phyloP scores from a whole-genome alignment of 2,329 filamentous ascomycete genomes.

The Talaromyces amestolkiae region DNA sequence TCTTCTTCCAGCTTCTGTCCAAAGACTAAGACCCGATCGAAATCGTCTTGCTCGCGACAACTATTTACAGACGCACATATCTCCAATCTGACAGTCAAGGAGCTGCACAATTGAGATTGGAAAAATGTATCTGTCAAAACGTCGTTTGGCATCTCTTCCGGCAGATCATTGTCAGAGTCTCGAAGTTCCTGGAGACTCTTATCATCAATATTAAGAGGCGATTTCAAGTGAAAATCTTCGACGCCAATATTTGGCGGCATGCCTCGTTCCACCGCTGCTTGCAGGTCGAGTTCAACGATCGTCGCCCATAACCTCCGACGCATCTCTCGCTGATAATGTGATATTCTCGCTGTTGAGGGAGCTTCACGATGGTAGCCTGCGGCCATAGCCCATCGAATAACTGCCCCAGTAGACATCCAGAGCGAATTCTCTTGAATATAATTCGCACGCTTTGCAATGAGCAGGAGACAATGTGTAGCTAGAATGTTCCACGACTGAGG shows the following conservation, averaged over 20 bases:
- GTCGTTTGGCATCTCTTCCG: slow-evolving; percentile 27
- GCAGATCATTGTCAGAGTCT: slow-evolving; percentile 24
- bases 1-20: slow-evolving; percentile 26
- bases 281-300: slow-evolving; percentile 57
- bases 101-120: slow-evolving; percentile 30
- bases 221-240: slow-evolving; percentile 48
- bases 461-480: slow-evolving; percentile 4
- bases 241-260: slow-evolving; percentile 49
- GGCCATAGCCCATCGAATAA: slow-evolving; percentile 54
- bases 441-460: slow-evolving; percentile 11
- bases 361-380: slow-evolving; percentile 52
- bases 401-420: slow-evolving; percentile 48
- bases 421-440: not conserved
- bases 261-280: slow-evolving; percentile 55
- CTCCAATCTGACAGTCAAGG: slow-evolving; percentile 20
- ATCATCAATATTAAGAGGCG: slow-evolving; percentile 55
- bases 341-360: slow-evolving; percentile 33
- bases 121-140: slow-evolving; percentile 39
- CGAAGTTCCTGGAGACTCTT: slow-evolving; percentile 43
- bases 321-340: slow-evolving; percentile 45
- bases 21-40: slow-evolving; percentile 23
- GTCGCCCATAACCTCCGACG: slow-evolving; percentile 58
- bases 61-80: slow-evolving; percentile 27
- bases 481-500: slow-evolving; percentile 5
- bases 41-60: slow-evolving; percentile 21